Evolutionary conservation across 176 grass and related monocot genomes (phyloP), one percentile per base, ranked within the genome.

Genomic region (Neostapfia colusana): DNA sequence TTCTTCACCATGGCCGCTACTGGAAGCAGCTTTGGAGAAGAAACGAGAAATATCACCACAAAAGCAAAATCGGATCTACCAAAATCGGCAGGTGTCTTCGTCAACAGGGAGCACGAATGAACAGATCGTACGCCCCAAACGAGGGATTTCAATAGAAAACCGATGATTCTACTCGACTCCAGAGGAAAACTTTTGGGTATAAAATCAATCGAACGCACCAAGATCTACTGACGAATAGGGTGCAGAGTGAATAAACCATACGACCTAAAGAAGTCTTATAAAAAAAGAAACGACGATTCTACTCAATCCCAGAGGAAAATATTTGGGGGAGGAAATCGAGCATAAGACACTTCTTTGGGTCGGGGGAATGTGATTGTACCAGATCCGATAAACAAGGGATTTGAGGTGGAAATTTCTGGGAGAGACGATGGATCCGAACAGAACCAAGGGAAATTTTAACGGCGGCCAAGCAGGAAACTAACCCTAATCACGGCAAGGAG

Each of bases 1-100:
- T 40, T 68, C 80, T 79, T 88, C 75, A 84, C 81, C 75, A 75
- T 79, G 70, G 37, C n/a, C 50, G 63, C 44, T 73, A 50, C 44
- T 38, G 8, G 5, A 37, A 62, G 54, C 44, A 63, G 43, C 57
- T 70, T 42, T 27, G 51, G 34, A 27, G 41, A 49, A 53, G 55
- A 80, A 74, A 74, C 70, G 79, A 75, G 18, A 74, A 74, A 67
- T 54, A 44, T 37, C 5, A 86, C 36, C 25, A 70, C 12, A 70
- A 69, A 50, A 37, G 23, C 2, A 43, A 24, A 46, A 51, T 42
- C 18, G 20, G 45, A 60, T 68, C 53, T 71, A 63, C 67, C 43
- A 15, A 74, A 69, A 86, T 63, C 34, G 51, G 9, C 16, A 65
- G 42, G 3, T 38, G 66, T 39, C 38, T 46, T 14, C 28, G 40